Evolutionary conservation across 495 filamentous ascomycete species (phyloP).

Genomic region (Margaritispora aquatica): DNA sequence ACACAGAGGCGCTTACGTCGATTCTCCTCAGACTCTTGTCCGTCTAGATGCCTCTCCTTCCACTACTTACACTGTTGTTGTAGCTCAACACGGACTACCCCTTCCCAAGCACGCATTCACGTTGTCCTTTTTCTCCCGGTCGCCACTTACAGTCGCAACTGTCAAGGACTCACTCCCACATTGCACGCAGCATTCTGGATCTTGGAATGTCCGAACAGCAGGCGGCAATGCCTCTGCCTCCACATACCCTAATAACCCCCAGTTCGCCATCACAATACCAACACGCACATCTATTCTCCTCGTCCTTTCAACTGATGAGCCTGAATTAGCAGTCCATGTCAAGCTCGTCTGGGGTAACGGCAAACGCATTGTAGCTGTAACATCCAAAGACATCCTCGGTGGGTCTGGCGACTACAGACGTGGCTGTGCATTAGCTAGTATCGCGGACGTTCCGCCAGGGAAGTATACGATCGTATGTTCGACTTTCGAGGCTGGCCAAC

Average conservation of each 20-base stretch:
- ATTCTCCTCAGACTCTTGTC: slow-evolving; percentile 87
- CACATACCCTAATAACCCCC: slow-evolving; percentile 76
- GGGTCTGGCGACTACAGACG: slow-evolving; percentile 81
- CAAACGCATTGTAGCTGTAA: slow-evolving; percentile 58
- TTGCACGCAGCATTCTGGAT: slow-evolving; percentile 43
- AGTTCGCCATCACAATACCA: slow-evolving; percentile 62
- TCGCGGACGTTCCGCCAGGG: slow-evolving; percentile 51
- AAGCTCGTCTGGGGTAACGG: slow-evolving; percentile 75
- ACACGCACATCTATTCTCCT: slow-evolving; percentile 55
- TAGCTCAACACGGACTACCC: slow-evolving; percentile 71
- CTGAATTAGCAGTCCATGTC: slow-evolving; percentile 68
- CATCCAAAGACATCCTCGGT: slow-evolving; percentile 68
- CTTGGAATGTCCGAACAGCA: slow-evolving; percentile 73
- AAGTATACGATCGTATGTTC: slow-evolving; percentile 82
- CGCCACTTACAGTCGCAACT: slow-evolving; percentile 48
- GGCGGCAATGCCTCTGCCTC: slow-evolving; percentile 76
- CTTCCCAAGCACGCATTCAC: slow-evolving; percentile 70
- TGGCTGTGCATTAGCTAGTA: slow-evolving; percentile 64
- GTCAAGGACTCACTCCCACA: slow-evolving; percentile 54
- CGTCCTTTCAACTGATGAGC: slow-evolving; percentile 55
- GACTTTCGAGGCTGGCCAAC: slow-evolving; percentile 76
- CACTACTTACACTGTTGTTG: slow-evolving; percentile 67
- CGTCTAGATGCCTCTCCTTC: slow-evolving; percentile 57
- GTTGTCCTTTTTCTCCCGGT: slow-evolving; percentile 68
- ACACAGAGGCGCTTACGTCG: slow-evolving; percentile 75